Conservation (phyloP, 345 rosid species). For the Aurinia saxatilis region DNA sequence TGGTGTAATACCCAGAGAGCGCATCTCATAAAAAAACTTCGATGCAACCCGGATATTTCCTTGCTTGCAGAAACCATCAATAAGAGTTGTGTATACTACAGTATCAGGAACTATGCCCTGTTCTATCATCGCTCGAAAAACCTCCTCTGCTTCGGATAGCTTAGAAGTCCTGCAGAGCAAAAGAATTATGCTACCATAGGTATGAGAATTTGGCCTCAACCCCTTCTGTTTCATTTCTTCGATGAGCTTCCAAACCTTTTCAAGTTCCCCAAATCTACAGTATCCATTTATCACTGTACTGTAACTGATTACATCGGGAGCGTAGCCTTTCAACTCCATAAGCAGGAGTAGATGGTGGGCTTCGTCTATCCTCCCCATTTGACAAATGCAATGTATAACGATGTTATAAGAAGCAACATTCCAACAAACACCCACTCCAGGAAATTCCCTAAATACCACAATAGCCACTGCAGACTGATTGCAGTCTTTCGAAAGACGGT, state of each 20-base stretch:
- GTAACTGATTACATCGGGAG: conserved; percentile 82
- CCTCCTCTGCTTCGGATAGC: conserved; percentile 53
- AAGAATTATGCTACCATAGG: conserved; percentile 62
- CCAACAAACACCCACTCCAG: conserved; percentile 63
- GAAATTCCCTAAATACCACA: conserved; percentile 48
- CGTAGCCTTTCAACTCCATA: conserved; percentile 65
- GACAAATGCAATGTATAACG: conserved; percentile 54
- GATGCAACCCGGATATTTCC: conserved; percentile 53
- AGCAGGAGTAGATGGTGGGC: conserved; percentile 61
- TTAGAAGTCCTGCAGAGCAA: conserved; percentile 50
- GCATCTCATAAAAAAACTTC: conserved; percentile 57
- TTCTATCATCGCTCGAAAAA: conserved; percentile 55
- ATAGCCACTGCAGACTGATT: conserved; percentile 30
- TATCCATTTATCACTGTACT: conserved; percentile 78
- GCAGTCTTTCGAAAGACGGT: conserved; percentile 38
- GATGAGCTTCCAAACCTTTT: conserved; percentile 46
- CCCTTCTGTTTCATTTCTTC: conserved; percentile 60
- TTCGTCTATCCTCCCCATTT: conserved; percentile 49
- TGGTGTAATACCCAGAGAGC: conserved; percentile 33
- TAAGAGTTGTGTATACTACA: conserved; percentile 73
- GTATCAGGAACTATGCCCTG: conserved; percentile 51
- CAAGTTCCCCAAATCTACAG: conserved; percentile 46
- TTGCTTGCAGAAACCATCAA: conserved; percentile 64
- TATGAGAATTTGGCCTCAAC: conserved; percentile 61
- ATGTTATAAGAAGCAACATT: conserved; percentile 66